Base-by-base conservation (phyloP, 495 filamentous ascomycete species). In the Trichoderma asperelloides region DNA sequence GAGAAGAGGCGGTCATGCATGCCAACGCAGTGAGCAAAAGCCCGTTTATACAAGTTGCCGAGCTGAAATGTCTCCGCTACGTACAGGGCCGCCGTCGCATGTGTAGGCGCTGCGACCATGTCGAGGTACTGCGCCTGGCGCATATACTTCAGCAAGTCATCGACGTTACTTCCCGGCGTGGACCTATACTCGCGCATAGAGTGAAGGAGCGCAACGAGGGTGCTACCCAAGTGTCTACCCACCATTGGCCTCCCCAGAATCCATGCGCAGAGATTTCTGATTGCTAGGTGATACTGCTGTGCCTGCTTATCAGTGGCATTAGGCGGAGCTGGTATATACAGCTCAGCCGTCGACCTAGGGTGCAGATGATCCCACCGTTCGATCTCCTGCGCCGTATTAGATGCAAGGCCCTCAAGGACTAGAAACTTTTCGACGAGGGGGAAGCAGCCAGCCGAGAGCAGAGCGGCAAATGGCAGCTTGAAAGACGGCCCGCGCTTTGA, bases 181-280 rank as follows among this genome's bases (percentile, higher is more conserved):
- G 76, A 74, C 63, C 85, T 76, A 63, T 85, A 84, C 18, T 86
- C 79, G 39, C 81, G 75, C 80, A 91, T 82, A 40, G 82, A 82
- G 65, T 85, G 78, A 60, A 87, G 70, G 39, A 91, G 79, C 39
- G 77, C 75, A n/a, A 86, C 77, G 28, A 90, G 71, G 2, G 86
- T 77, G 41, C 74, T 71, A 8, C 88, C 86, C 33, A 91, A 78
- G 66, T 80, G 77, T 28, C 77, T 75, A 2, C 88, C 88, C 15
- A 89, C 87, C 47, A 90, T 68, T 0, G 88, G 82, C 66, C 81
- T 84, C 12, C 79, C 75, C 68, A 85, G 83, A 13, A 88, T 74
- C 78, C 82, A 90, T 45, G 88, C 88, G 65, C 90, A 86, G 69
- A 90, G 84, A 68, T 91, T 91, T n/a, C 88, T 81, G 0, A 83